Conservation (phyloP, 345 rosid species). For the Hibiscus syriacus region DNA sequence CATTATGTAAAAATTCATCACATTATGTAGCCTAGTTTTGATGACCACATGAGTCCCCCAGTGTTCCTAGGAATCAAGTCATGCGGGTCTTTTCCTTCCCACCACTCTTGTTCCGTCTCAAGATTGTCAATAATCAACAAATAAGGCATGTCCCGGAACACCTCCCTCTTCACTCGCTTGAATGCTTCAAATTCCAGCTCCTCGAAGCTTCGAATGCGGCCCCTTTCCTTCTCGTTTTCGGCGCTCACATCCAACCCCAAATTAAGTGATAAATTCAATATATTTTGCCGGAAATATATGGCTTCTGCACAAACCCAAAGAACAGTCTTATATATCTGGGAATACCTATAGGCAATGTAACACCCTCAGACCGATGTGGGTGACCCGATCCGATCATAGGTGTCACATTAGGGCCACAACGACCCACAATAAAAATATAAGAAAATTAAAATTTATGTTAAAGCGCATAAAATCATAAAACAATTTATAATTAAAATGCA, state of each 20-base stretch:
- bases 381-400: no score
- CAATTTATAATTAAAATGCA: no score
- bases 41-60: conserved; percentile 80
- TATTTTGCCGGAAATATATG: conserved; percentile 68
- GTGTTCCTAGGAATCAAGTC: conserved; percentile 85
- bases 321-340: conserved; percentile 83
- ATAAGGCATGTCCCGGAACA: conserved; percentile 82
- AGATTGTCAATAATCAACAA: conserved; percentile 82
- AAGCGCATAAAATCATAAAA: no score
- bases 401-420: no score
- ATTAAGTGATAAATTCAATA: conserved; percentile 66
- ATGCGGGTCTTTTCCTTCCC: conserved; percentile 89
- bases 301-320: conserved; percentile 92
- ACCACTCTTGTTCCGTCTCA: conserved; percentile 87
- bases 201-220: conserved; percentile 67
- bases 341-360: conserved; percentile 63
- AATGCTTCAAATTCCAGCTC: conserved; percentile 87
- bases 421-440: no score
- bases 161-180: conserved; percentile 72
- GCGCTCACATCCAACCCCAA: conserved; percentile 84
- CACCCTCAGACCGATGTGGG: no score
- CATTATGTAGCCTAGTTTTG: conserved; percentile 69
- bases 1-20: conserved; percentile 62
- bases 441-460: no score
- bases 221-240: conserved; percentile 80